These are phyloP conservation scores for Bassia scoparia DNA, from an alignment of 148 eudicot species.

Conservation along the genomic window DNA sequence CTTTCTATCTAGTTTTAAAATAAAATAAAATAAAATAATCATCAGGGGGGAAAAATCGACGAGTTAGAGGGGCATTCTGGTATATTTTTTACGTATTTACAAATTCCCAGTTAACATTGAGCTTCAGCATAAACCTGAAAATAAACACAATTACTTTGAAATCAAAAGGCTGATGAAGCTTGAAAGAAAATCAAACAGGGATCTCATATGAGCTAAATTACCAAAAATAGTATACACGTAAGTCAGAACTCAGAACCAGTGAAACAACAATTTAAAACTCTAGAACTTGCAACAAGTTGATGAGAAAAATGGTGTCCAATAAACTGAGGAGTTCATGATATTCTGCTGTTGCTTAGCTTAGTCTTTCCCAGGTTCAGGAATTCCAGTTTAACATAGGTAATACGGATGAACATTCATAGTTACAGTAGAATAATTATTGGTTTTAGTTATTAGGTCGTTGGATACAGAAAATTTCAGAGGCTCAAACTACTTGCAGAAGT, in stretches of 20 bases:
- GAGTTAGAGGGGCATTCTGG: neutral
- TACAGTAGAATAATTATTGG: neutral
- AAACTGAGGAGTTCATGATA: neutral
- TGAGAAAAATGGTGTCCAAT: neutral
- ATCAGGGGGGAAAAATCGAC: neutral
- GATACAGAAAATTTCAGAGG: neutral
- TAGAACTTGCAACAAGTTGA: neutral
- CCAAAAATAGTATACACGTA: neutral
- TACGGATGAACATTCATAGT: too few relatives aligned
- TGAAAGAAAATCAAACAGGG: neutral
- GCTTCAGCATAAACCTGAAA: conserved; percentile 17
- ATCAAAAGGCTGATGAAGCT: neutral
- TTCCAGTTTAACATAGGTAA: too few relatives aligned
- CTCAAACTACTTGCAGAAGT: neutral
- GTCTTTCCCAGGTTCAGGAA: neutral
- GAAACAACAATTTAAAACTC: neutral
- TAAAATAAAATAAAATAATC: neutral
- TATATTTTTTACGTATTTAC: conserved; percentile 2
- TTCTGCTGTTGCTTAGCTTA: neutral
- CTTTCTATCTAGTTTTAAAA: neutral
- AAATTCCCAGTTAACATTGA: neutral
- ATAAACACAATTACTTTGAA: neutral
- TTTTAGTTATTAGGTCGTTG: neutral
- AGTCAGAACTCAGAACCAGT: neutral
- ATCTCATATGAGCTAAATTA: neutral